A percentile compares a stretch with the other conserved stretches of the same genome.
Conservation (phyloP, 139 green algal species). For the Ettlia oleoabundans region DNA sequence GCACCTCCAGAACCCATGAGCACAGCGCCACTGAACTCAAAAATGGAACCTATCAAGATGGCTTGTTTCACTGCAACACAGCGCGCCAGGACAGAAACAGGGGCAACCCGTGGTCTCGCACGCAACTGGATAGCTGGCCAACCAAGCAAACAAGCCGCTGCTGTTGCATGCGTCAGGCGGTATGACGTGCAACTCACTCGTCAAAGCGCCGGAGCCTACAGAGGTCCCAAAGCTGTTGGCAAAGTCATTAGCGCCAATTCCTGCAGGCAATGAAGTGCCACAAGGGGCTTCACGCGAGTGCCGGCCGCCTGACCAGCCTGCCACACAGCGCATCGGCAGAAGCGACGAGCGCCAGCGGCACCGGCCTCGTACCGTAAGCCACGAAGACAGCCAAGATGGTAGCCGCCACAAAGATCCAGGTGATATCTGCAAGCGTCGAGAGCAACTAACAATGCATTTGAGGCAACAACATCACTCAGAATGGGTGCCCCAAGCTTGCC, state of each 20-base stretch:
- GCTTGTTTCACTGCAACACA: conserved; percentile 40
- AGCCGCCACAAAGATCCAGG: conserved; percentile 29
- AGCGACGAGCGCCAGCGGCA: not conserved
- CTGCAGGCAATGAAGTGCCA: not conserved
- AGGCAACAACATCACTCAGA: no score
- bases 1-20: conserved; percentile 45
- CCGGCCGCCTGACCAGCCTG: not conserved
- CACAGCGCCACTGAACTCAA: conserved; percentile 52
- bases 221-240: conserved; percentile 53
- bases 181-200: not conserved
- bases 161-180: not conserved
- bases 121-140: no score
- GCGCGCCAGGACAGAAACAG: not conserved
- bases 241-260: conserved; percentile 43
- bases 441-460: no score
- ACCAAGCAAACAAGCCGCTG: not conserved
- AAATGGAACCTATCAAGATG: conserved; percentile 39
- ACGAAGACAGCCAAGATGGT: conserved; percentile 4
- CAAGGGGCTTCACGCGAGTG: not conserved
- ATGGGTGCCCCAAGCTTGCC: no score
- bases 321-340: no score
- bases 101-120: no score
- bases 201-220: conserved; percentile 44
- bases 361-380: not conserved
- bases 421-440: conserved; percentile 30